These are phyloP conservation scores for Stephania japonica DNA, from an alignment of 164 flowering plant species.

Conservation along the genomic window DNA sequence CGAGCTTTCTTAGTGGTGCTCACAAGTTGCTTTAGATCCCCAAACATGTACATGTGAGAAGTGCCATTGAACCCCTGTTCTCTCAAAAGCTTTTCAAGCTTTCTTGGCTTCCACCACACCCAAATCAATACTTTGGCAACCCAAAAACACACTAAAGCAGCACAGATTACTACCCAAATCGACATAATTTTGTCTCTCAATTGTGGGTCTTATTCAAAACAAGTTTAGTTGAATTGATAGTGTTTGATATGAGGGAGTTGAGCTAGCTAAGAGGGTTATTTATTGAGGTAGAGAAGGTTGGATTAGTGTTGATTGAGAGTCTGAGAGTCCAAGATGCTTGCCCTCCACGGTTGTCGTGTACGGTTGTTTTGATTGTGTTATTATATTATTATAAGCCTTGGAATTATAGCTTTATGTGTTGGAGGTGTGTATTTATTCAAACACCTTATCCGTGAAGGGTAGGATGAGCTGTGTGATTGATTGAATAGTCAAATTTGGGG, in stretches of 20 bases:
- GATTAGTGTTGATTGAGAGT: neutral
- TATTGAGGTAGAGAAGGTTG: neutral
- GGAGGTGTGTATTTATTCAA: no score
- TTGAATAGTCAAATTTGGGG: no score
- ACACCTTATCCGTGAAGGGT: no score
- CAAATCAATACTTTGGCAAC: neutral
- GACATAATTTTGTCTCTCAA: neutral
- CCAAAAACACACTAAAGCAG: neutral
- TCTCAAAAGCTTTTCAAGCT: no score
- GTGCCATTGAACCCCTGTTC: no score
- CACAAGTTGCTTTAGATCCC: neutral
- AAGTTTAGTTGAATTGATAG: no score
- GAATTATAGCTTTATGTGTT: no score
- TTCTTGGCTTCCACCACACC: neutral
- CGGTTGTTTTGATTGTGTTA: no score
- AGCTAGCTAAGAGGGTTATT: neutral
- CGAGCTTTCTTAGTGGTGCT: neutral
- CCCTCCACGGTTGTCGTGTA: neutral
- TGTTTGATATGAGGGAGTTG: neutral
- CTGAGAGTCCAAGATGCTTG: neutral
- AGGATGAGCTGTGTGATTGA: no score
- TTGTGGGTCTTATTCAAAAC: neutral
- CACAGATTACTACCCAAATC: neutral
- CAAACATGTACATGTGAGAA: neutral
- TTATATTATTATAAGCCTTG: no score